Base-by-base conservation (phyloP, 306 rosid species). In the Vigna unguiculata region DNA sequence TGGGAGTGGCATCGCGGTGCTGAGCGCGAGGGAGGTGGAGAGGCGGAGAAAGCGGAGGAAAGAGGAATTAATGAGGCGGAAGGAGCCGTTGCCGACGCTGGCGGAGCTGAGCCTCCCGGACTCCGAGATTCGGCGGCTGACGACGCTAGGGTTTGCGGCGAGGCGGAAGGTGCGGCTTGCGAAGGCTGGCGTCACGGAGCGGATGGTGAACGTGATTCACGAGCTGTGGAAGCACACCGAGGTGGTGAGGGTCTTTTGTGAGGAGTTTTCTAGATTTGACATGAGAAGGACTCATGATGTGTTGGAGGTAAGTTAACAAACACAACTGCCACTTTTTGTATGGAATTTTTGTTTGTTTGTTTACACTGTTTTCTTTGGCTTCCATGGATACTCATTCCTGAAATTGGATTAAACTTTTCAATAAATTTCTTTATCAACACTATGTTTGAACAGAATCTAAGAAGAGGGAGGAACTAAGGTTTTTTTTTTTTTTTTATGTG, bases 201-300 rank as follows among this genome's bases (percentile, higher is more conserved):
- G 98, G 69, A 92, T 94, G 11, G 91, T 94, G 28, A 89, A 91
- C 64, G 82, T 94, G 21, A 92, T 94, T 81, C 97, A 94, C 64
- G 98, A 94, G 86, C 85, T 90, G 65, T 92, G 98, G 98, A 70
- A 90, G 67, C 59, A 78, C 0, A 71, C 81, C 1, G 97, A 94
- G 86, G 90, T 94, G 8, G 98, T 90, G 41, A 94, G 84, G 78
- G 36, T 94, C 30, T 85, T 80, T 21, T 90, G 93, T 70, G 98
- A 94, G 80, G 98, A 92, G 82, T 15, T 94, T 38, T 86, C 84
- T 40, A 87, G 82, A 74, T 12, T 82, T 78, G 91, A 94, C 89
- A 89, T 94, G 97, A 89, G 87, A 89, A 85, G 97, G 84, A 94
- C 96, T 19, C 98, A 94, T 85, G 95, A 94, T 17, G 71, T 94